Base-by-base conservation (phyloP, 495 filamentous ascomycete species). In the Xylaria nigripes region DNA sequence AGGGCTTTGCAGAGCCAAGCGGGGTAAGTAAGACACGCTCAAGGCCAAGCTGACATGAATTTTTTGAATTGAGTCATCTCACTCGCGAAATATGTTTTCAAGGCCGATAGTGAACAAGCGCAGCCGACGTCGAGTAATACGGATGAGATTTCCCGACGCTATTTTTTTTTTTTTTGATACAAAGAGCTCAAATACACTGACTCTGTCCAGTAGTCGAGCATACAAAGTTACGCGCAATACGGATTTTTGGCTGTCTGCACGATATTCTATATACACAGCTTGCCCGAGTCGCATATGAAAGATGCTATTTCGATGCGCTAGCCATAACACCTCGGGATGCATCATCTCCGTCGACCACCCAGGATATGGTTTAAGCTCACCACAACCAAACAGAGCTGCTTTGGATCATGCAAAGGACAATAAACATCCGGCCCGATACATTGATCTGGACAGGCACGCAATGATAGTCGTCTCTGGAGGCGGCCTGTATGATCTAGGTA, bases 401-500 rank as follows among this genome's bases (percentile, higher is more conserved):
- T 42, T 69, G 5, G 67, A 76, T 59, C 78, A 69, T 65, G 62
- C 72, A 0, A 40, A 51, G 12, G 76, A 79, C 43, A 60, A 77
- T 10, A 57, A 58, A 5, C 62, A 63, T 0, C 61, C 79, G 0
- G 69, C 69, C 6, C 46, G 56, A 22, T 62, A 75, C 42, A 56
- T 77, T 1, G 56, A 58, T 0, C 42, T 77, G 0, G 48, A 48
- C 0, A 56, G 61, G 8, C 79, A 75, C 58, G 65, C 61, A 6
- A 54, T 78, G 15, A 34, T 81, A n/a, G 76, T 75, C 2, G 54
- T 60, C 22, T 75, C 70, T 0, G 76, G 76, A 1, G 77, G 77
- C 1, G 69, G 64, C 1, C 76, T 76, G 1, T 79, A 73, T 52
- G 72, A 69, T 3, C 51, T 78, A 13, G n/a, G n/a, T n/a, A n/a